These are phyloP conservation scores for Mariannaea elegans DNA, from an alignment of 2,329 filamentous ascomycete genomes.

Conservation along the genomic window DNA sequence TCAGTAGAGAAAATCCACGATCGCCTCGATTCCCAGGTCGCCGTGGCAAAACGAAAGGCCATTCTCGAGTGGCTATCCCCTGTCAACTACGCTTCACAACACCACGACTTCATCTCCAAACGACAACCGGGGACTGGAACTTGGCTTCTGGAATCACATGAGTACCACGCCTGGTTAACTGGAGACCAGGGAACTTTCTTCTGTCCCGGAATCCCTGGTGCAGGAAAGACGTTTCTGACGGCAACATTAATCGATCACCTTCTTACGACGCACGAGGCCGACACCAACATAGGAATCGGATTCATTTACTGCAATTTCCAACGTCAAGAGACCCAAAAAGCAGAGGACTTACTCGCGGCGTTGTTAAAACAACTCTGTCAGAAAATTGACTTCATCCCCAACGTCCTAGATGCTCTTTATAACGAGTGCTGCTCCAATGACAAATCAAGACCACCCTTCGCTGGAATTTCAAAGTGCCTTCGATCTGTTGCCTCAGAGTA, in stretches of 20 bases:
- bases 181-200: not conserved
- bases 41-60: not conserved
- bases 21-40: not conserved
- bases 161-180: not conserved
- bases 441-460: not conserved
- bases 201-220: slow-evolving; percentile 8
- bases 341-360: not conserved
- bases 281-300: not conserved
- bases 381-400: not conserved
- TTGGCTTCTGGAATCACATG: slow-evolving; percentile 5
- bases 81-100: not conserved
- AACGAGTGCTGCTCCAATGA: not conserved
- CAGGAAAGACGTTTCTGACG: slow-evolving; percentile 9
- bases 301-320: slow-evolving; percentile 13
- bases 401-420: not conserved
- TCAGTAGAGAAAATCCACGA: not conserved
- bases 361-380: slow-evolving; percentile 4
- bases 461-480: not conserved
- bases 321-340: slow-evolving; percentile 6
- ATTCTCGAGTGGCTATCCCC: slow-evolving; percentile 10
- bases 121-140: not conserved
- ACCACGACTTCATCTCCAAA: slow-evolving; percentile 1
- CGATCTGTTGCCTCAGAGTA: not conserved
- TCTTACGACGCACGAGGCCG: not conserved
- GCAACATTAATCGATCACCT: slow-evolving; percentile 8